Evolutionary conservation across 495 filamentous ascomycete species (phyloP), one percentile per base, ranked within the genome.

Genomic region (Poronia punctata): DNA sequence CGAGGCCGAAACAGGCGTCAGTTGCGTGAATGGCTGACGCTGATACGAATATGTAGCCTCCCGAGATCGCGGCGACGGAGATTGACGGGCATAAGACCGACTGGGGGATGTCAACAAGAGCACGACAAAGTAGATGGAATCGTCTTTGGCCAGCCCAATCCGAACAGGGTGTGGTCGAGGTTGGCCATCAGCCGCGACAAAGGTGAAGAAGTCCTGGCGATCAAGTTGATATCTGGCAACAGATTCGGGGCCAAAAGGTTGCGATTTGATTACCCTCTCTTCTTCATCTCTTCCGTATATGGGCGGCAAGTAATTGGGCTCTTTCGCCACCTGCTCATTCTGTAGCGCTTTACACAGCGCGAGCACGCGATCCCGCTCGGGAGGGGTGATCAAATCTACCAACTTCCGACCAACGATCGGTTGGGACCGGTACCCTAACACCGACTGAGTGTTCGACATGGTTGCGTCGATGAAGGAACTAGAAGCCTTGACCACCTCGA

Each of bases 291-390:
- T 67, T 34, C 53, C 59, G 26, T 67, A 66, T 32, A 76, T 75
- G 27, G 71, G 75, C 24, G 77, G 75, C 12, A 78, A 56, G 52
- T 76, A 73, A 35, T 69, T 69, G 21, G 74, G 74, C 17, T 75
- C 71, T 32, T 62, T 66, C 39, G 66, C 62, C 22, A 54, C 47
- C 38, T 75, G 67, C 48, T 76, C 75, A 17, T 57, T 71, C 47
- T 62, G 69, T 44, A 61, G 64, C 54, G 50, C 54, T 31, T 54
- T 66, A 24, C 71, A 69, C 24, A 75, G 55, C 7, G 56, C 64
- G 17, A 57, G 46, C 11, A 75, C 57, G 38, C 66, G 76, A 8
- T 74, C 69, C 5, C 71, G 67, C 40, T 80, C 76, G 11, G 46
- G 60, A 7, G 57, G 38, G 30, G 49, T 57, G 10, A 79, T 57